Percentiles rank a stretch among this genome's conserved stretches.
phyloP scores from a whole-genome alignment of 2,329 filamentous ascomycete species.

The Ophiocordyceps camponoti-saundersi region DNA sequence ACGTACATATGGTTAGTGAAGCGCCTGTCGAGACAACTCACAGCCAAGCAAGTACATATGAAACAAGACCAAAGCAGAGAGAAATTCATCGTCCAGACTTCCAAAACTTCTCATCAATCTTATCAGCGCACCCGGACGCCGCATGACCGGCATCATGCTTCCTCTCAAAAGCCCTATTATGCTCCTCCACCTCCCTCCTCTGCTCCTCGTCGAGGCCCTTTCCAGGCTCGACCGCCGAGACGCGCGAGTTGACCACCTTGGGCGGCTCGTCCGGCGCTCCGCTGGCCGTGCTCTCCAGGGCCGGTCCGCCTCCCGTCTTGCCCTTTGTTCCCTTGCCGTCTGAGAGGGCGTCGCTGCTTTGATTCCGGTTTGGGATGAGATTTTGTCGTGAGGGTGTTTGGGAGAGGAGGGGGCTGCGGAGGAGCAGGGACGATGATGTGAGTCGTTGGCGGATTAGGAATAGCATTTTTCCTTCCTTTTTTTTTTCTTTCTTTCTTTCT shows the following conservation, averaged over 20 bases:
- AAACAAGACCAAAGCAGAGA: background rate
- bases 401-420: background rate
- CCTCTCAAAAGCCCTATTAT: constrained; percentile 39
- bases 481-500: no score
- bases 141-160: constrained; percentile 28
- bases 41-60: background rate
- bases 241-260: constrained; percentile 32
- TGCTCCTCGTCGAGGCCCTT: constrained; percentile 29
- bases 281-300: constrained; percentile 13
- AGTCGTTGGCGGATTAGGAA: no score
- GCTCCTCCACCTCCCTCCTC: constrained; percentile 37
- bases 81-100: constrained; percentile 1
- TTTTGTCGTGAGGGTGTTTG: background rate
- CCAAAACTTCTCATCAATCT: constrained; percentile 41
- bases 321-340: constrained; percentile 13
- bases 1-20: no score
- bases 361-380: background rate
- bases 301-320: constrained; percentile 20
- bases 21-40: background rate
- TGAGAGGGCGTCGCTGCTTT: background rate
- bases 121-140: constrained; percentile 21
- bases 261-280: constrained; percentile 23
- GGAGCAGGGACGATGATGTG: no score
- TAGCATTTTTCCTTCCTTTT: no score
- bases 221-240: constrained; percentile 14